Base-by-base conservation (phyloP, 805 yeast species). In the Ogataea nakhonphanomensis region DNA sequence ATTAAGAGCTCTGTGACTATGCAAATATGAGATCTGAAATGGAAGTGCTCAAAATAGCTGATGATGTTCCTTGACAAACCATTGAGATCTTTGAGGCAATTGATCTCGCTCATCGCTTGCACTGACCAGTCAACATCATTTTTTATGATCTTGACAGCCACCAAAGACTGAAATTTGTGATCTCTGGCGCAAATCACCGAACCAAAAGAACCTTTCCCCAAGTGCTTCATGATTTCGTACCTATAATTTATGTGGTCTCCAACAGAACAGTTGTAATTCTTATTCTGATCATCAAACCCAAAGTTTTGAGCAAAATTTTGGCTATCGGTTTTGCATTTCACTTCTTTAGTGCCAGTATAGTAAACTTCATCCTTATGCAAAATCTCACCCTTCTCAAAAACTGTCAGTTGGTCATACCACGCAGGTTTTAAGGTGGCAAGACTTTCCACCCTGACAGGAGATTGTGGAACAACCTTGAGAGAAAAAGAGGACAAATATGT, bases 171-270 rank as follows among this genome's bases (percentile, higher is more conserved):
- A 4, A 62, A 62, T 53, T 80, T 81, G 54, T 82, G 84, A 62
- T 88, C 95, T 15, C 63, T 58, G 45, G 89, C 82, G 41, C 74
- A 69, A 6, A 84, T 65, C 1, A 88, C 96, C 37, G 77, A 78
- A 0, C 96, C 96, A 66, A 87, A 87, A 30, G 90, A 79, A 7
- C 96, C 96, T 35, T 73, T 76, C 0, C 96, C 96, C 8, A 87
- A 67, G 1, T 68, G 59, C 2, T 67, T 59, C 14, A 74, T 37
- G 4, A 86, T 77, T 49, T 84, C 79, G 55, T 81, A 88, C 22
- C 95, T 63, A 58, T 79, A 87, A 39, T 81, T 81, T 30, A 87
- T 74, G 48, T 87, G 96, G 55, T 86, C 95, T 8, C 81, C 78
- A 1, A 58, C 55, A 0, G 67, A 52, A 1, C 76, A 66, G 5